Evolutionary conservation across 805 yeast species (phyloP), one percentile per base, ranked within the genome.

Genomic region (Naumovozyma baii): DNA sequence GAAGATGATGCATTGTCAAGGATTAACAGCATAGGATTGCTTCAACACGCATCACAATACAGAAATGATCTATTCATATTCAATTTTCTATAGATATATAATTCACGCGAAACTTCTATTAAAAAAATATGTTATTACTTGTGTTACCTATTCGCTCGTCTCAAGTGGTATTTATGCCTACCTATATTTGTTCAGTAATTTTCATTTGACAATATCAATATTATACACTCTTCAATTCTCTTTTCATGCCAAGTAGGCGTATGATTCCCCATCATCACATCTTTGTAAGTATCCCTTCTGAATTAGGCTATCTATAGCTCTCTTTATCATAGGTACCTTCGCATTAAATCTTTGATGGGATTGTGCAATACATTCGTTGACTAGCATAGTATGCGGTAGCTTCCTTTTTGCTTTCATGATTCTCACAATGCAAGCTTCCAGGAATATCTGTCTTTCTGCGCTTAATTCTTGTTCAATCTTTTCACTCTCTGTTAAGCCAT

Each of bases 351-450:
- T 72, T 34, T 62, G 65, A 48, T 78, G 79, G 3, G 95, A 77
- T 57, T 86, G 95, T 44, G 84, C 82, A 51, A 85, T 79, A 32
- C 88, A 90, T 60, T 90, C 97, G 51, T 82, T 84, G 32, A 87
- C 79, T 52, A 90, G 71, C 40, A 78, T 80, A 36, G 80, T 82
- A 57, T 88, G 96, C 47, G 76, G 76, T 51, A 85, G 68, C 33
- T 70, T 71, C 60, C 87, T 83, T 55, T 96, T 74, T 1, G 96
- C 88, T 67, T 90, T 90, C 97, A 90, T 92, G 55, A 90, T 84
- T 53, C 98, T 74, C 31, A 90, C 97, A 63, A 92, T 86, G 54
- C 95, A 84, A 2, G 97, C 96, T 55, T 86, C 84, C 51, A 92
- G 69, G 64, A 80, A 80, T 55, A 83, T 78, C 63, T 81, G 82